A percentile compares a stretch with the other conserved stretches of the same genome.
phyloP scores from a whole-genome alignment of 73 alveolate genomes.

The Paramecium pentaurelia region DNA sequence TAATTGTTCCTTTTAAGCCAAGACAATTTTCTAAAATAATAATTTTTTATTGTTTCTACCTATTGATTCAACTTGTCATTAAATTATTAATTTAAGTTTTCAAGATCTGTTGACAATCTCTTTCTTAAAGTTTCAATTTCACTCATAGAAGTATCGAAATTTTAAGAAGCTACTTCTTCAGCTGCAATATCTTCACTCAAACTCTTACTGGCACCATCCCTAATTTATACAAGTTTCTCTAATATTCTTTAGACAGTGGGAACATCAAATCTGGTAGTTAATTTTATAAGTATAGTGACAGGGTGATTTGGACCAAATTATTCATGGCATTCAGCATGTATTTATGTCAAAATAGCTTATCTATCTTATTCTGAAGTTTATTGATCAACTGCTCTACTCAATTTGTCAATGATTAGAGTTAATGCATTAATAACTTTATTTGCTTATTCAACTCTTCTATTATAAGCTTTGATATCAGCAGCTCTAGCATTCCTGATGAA shows the following conservation, averaged over 20 bases:
- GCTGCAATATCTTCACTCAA: constrained; percentile 1
- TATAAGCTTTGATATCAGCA: constrained; percentile 11
- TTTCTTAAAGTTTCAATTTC: constrained; percentile 33
- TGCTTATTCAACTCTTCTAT: constrained; percentile 29
- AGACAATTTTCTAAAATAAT: neutral
- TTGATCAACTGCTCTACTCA: constrained; percentile 16
- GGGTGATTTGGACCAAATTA: constrained; percentile 46
- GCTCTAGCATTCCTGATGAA: constrained; percentile 39
- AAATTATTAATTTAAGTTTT: neutral
- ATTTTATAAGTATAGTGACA: neutral
- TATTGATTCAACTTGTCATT: neutral
- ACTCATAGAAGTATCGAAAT: neutral
- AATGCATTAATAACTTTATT: constrained; percentile 42
- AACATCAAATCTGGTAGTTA: constrained; percentile 27
- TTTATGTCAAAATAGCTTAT: neutral
- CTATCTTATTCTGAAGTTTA: neutral
- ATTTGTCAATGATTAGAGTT: neutral
- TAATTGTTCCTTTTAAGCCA: neutral
- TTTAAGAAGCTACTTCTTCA: neutral
- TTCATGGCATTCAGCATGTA: neutral
- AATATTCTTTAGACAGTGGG: constrained; percentile 32
- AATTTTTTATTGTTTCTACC: neutral
- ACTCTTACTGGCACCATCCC: constrained; percentile 1
- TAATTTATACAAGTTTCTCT: neutral
- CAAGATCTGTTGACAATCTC: neutral